Evolutionary conservation across 208 protist species (phyloP).

Genomic region (Strigomonas galati): DNA sequence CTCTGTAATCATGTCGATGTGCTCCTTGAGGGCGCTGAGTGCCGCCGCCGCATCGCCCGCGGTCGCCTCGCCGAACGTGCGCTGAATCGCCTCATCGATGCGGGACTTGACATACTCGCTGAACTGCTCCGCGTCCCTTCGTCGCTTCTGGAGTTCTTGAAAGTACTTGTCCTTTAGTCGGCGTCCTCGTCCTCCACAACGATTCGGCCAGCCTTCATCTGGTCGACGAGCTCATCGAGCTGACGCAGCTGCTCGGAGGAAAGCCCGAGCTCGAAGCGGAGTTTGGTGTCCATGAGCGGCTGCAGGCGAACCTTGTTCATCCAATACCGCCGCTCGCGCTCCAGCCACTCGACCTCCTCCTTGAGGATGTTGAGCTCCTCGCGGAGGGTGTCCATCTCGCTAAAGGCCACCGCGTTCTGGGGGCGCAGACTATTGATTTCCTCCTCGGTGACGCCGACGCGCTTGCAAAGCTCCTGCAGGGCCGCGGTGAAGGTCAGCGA

Average conservation of each 20-base stretch:
- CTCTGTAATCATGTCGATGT: conserved; percentile 54
- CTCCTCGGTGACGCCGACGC: conserved; percentile 79
- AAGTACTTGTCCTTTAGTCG: conserved; percentile 82
- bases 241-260: conserved; percentile 77
- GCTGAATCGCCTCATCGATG: conserved; percentile 61
- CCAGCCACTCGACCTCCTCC: conserved; percentile 87
- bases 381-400: conserved; percentile 77
- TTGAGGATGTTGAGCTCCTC: conserved; percentile 75
- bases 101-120: conserved; percentile 69
- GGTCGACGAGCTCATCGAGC: conserved; percentile 76
- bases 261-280: conserved; percentile 80
- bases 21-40: conserved; percentile 50
- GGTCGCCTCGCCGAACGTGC: conserved; percentile 44
- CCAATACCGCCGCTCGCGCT: conserved; percentile 83
- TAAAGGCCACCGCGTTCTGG: conserved; percentile 52
- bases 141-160: conserved; percentile 52
- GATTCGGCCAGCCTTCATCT: conserved; percentile 71
- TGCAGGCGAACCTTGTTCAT: conserved; percentile 90
- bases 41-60: conserved; percentile 35
- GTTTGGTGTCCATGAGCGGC: conserved; percentile 83
- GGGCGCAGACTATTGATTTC: conserved; percentile 81
- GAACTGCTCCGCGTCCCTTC: conserved; percentile 70
- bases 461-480: conserved; percentile 74
- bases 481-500: conserved; percentile 77
- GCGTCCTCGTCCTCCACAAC: conserved; percentile 61